These are phyloP conservation scores for Typha latifolia DNA, from an alignment of 176 grass and related monocot genomes.

Conservation along the genomic window DNA sequence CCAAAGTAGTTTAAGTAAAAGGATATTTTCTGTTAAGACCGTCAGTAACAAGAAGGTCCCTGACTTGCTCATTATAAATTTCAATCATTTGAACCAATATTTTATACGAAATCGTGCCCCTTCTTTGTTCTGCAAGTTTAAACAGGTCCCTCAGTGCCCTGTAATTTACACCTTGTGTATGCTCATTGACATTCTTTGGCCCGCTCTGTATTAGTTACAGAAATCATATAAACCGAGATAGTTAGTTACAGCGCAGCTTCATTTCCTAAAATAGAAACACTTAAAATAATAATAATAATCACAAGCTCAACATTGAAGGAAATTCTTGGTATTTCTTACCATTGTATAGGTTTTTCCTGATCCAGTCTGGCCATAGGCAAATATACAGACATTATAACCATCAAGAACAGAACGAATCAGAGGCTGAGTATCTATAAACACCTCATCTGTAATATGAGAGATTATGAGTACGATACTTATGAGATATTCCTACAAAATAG, in stretches of 20 bases:
- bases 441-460: constrained; percentile 55
- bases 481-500: neutral
- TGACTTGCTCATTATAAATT: constrained; percentile 98
- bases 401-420: constrained; percentile 96
- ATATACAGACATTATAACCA: constrained; percentile 99
- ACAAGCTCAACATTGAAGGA: too few relatives aligned
- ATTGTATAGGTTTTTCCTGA: constrained; percentile 99
- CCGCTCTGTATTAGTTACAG: constrained; percentile 56
- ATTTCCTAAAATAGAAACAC: neutral
- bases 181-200: constrained; percentile 77
- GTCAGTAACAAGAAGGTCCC: constrained; percentile 81
- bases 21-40: constrained; percentile 98
- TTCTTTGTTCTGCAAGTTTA: constrained; percentile 85
- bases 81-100: constrained; percentile 99
- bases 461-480: constrained; percentile 9
- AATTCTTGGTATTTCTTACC: constrained; percentile 28
- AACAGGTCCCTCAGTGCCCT: constrained; percentile 86
- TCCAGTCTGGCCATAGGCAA: constrained; percentile 97
- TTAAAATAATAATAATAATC: too few relatives aligned
- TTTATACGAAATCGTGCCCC: constrained; percentile 69
- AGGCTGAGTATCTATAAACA: constrained; percentile 94
- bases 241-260: neutral
- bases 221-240: neutral
- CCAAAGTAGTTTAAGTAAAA: constrained; percentile 22
- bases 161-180: constrained; percentile 89